Evolutionary conservation across 352 stramenopile species (phyloP), one percentile per base, ranked within the genome.

Genomic region (Phytopythium vexans): DNA sequence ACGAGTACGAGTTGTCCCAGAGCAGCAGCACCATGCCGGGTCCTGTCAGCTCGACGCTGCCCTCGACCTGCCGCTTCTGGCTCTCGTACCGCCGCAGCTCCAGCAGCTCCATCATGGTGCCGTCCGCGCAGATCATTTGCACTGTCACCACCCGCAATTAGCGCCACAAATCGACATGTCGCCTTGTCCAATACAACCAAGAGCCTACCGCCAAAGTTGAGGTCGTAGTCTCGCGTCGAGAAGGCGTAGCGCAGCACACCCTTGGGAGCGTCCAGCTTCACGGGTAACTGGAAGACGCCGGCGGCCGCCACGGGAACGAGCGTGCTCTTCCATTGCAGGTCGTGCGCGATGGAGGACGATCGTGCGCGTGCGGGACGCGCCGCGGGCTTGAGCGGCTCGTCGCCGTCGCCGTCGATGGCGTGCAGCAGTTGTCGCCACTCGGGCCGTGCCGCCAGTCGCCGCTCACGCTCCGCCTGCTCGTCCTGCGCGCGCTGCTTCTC

Each of bases 1-100:
- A 92, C 59, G 80, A 91, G 52, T 84, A 92, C 46, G 75, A 87
- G 41, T 92, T 92, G 68, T 92, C 80, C 79, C 79, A 92, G 27
- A 88, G 40, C 16, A 92, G 52, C 59, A 89, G 50, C 54, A 86
- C 59, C 60, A 88, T 74, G 0, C 77, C 82, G 0, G 79, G 82
- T 0, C 82, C 82, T 1, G 53, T 54, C 39, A 92, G 64, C 42
- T 63, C 46, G 3, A 89, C 53, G 12, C 63, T 54, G 1, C 74
- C 78, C 38, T 64, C 52, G 31, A 90, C 62, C 40, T 67, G 52
- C 41, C 77, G 55, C 43, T 70, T 77, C 45, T 91, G 80, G 41
- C 77, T 86, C 65, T 89, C 74, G 59, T 88, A 91, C 35, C 77
- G 75, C 45, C 69, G 73, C 52, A 68, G 47, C 45, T 72, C 68